Percentiles rank a stretch among this genome's conserved stretches.
These are phyloP conservation scores for Sclerotinia spermophila DNA, from an alignment of 2,329 filamentous ascomycete species.

Conservation along the genomic window DNA sequence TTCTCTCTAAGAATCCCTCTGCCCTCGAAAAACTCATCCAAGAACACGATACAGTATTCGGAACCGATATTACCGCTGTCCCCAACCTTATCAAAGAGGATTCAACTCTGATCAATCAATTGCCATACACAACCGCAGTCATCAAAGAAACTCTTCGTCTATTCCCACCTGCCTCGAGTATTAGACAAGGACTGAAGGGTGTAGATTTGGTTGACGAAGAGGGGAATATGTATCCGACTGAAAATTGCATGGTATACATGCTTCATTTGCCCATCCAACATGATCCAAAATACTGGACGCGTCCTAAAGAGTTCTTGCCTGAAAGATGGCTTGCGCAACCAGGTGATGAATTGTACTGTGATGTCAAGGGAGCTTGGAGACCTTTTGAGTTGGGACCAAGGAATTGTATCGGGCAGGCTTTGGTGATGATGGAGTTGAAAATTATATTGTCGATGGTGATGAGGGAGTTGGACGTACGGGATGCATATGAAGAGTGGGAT, in stretches of 20 bases:
- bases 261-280: constrained; percentile 36
- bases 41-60: constrained; percentile 30
- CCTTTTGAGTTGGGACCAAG: constrained; percentile 53
- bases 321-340: constrained; percentile 45
- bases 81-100: constrained; percentile 18
- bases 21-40: constrained; percentile 21
- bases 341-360: constrained; percentile 38
- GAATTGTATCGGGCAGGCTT: constrained; percentile 54
- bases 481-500: constrained; percentile 36
- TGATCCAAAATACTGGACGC: constrained; percentile 42
- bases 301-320: constrained; percentile 45
- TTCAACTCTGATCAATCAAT: constrained; percentile 23
- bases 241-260: constrained; percentile 22
- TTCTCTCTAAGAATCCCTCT: constrained; percentile 26
- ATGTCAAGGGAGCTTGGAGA: constrained; percentile 45
- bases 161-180: constrained; percentile 24
- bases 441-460: constrained; percentile 46
- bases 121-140: constrained; percentile 29
- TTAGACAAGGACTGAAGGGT: constrained; percentile 21
- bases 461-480: constrained; percentile 47
- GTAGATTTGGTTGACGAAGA: constrained; percentile 21
- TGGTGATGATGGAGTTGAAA: constrained; percentile 48
- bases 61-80: constrained; percentile 20
- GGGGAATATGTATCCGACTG: constrained; percentile 24
- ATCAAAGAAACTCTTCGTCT: constrained; percentile 30